Conservation (phyloP, 2,329 filamentous ascomycete genomes). For the Diaporthe helianthi region DNA sequence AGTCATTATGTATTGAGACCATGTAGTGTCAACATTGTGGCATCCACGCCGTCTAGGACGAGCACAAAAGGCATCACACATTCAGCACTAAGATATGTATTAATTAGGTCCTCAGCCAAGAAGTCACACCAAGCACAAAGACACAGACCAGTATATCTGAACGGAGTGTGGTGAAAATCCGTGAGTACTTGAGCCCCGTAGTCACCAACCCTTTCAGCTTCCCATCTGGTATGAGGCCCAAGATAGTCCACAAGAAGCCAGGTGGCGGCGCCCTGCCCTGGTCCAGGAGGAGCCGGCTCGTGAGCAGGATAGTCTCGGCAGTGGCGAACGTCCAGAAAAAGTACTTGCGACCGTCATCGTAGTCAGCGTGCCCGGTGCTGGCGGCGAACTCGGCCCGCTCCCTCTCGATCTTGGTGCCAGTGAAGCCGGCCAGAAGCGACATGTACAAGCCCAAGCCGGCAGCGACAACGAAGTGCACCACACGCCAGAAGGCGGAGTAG, state of each 20-base stretch:
- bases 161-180: slow-evolving; percentile 75
- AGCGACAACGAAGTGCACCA: slow-evolving; percentile 77
- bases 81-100: background rate
- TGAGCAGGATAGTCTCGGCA: slow-evolving; percentile 75
- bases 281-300: slow-evolving; percentile 74
- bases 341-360: slow-evolving; percentile 48
- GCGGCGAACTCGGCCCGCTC: slow-evolving; percentile 50
- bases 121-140: slow-evolving; percentile 72
- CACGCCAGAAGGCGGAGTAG: slow-evolving; percentile 67
- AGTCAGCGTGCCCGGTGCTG: slow-evolving; percentile 35
- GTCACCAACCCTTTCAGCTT: slow-evolving; percentile 56
- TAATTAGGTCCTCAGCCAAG: slow-evolving; percentile 47
- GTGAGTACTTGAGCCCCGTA: slow-evolving; percentile 68
- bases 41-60: background rate
- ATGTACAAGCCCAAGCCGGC: slow-evolving; percentile 75
- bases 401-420: slow-evolving; percentile 68
- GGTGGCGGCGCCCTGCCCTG: slow-evolving; percentile 62
- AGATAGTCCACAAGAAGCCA: slow-evolving; percentile 69
- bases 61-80: no score
- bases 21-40: background rate
- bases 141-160: slow-evolving; percentile 77
- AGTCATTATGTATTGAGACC: background rate
- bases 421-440: slow-evolving; percentile 71
- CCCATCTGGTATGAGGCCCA: slow-evolving; percentile 70
- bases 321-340: slow-evolving; percentile 86